Percentiles rank a stretch among this genome's conserved stretches.
phyloP scores from a whole-genome alignment of 2,329 filamentous ascomycete species.

The Cladosporium velox region DNA sequence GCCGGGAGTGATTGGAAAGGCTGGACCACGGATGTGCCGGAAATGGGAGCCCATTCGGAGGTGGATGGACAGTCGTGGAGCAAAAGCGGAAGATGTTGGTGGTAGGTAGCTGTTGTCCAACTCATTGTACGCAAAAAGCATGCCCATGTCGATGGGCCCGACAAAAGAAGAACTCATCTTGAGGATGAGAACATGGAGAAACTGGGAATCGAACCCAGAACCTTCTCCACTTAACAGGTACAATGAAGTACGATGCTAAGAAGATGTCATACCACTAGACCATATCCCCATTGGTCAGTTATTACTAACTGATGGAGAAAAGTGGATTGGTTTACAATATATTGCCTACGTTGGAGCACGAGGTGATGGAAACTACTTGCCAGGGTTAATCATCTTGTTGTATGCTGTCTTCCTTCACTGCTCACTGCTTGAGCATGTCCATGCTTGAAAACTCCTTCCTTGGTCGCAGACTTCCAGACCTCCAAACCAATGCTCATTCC shows the following conservation, averaged over 20 bases:
- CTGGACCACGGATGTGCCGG: slow-evolving; percentile 24
- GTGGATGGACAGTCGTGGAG: slow-evolving; percentile 2
- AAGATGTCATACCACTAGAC: slow-evolving; percentile 22
- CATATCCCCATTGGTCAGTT: slow-evolving; percentile 14
- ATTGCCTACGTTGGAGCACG: too few species aligned
- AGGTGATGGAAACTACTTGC: too few species aligned
- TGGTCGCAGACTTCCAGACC: too few species aligned
- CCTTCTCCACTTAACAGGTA: slow-evolving; percentile 19
- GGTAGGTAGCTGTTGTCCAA: not conserved
- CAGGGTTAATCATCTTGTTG: too few species aligned
- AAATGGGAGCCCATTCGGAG: not conserved
- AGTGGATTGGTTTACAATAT: not conserved
- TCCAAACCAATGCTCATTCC: not conserved
- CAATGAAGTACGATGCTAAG: slow-evolving; percentile 11
- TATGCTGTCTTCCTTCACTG: too few species aligned
- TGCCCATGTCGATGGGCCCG: not conserved
- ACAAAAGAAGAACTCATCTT: not conserved
- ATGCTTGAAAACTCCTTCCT: too few species aligned
- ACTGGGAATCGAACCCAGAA: slow-evolving; percentile 19
- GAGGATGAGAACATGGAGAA: slow-evolving; percentile 8
- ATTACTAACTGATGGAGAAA: not conserved
- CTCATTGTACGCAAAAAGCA: not conserved
- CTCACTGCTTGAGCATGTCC: too few species aligned
- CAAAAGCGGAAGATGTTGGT: not conserved
- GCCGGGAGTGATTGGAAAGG: slow-evolving; percentile 24